Conservation (phyloP, 2,329 filamentous ascomycete genomes). For the Chaetomiaceae sp. region DNA sequence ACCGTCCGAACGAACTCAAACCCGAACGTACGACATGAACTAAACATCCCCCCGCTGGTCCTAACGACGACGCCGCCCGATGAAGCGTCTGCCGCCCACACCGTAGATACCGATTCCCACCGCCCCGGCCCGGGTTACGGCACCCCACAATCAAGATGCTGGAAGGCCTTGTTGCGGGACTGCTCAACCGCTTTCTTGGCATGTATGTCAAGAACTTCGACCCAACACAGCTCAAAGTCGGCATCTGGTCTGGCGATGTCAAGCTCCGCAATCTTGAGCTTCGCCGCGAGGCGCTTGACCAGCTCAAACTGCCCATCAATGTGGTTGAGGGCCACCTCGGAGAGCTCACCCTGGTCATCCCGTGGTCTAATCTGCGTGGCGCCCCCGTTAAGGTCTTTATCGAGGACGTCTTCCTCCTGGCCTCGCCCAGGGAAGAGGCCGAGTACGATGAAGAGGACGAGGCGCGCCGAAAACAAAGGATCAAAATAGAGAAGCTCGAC, state of each 20-base stretch:
- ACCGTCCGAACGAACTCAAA: too few relatives aligned
- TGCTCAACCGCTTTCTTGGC: constrained; percentile 98
- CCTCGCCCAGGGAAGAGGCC: constrained; percentile 90
- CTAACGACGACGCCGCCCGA: constrained; percentile 18
- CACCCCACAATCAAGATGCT: constrained; percentile 67
- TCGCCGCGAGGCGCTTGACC: constrained; percentile 89
- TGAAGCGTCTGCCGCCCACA: constrained; percentile 26
- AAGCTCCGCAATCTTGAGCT: constrained; percentile 90
- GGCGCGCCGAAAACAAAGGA: constrained; percentile 72
- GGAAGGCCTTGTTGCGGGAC: constrained; percentile 90
- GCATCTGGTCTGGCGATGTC: constrained; percentile 98
- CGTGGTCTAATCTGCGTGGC: constrained; percentile 93
- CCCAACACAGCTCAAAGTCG: constrained; percentile 93
- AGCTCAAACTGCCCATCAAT: constrained; percentile 93
- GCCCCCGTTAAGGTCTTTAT: constrained; percentile 93
- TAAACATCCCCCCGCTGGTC: too few relatives aligned
- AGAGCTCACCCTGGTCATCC: constrained; percentile 84
- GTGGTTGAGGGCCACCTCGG: constrained; percentile 93
- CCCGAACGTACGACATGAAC: too few relatives aligned
- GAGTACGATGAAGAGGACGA: constrained; percentile 93
- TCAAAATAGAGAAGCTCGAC: constrained; percentile 99
- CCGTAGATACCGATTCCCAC: constrained; percentile 23
- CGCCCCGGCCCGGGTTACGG: constrained; percentile 67
- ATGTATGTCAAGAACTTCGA: constrained; percentile 99
- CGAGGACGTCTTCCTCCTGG: constrained; percentile 92